These are phyloP conservation scores for Erythrobasidium yunnanense DNA, from an alignment of 768 basidiomycete species.

Conservation along the genomic window DNA sequence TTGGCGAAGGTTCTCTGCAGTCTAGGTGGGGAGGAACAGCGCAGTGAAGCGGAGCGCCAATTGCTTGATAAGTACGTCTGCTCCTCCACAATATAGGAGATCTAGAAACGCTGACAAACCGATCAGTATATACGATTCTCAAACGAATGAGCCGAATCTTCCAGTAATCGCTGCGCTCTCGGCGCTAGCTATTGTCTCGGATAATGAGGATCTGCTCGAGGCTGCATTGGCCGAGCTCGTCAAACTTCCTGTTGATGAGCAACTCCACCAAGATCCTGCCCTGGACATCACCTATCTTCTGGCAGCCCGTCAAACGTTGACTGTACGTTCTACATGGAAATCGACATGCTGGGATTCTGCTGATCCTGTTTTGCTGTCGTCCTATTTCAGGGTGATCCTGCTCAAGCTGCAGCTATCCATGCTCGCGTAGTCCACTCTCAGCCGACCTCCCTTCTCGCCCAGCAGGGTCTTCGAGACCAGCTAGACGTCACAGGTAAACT, in stretches of 20 bases:
- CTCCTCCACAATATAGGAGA: not conserved
- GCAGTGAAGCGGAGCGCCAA: slow-evolving; percentile 20
- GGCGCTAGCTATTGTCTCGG: slow-evolving; percentile 22
- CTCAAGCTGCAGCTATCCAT: not conserved
- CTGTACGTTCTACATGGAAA: too few relatives aligned
- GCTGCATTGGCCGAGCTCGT: slow-evolving; percentile 27
- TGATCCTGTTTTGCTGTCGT: too few relatives aligned
- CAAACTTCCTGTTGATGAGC: slow-evolving; percentile 18
- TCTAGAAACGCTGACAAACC: not conserved
- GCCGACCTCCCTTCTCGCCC: slow-evolving; percentile 2
- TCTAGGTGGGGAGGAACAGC: slow-evolving; percentile 4
- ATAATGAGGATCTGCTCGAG: slow-evolving; percentile 27
- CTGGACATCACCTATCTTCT: slow-evolving; percentile 12
- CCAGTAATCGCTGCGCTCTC: slow-evolving; percentile 23
- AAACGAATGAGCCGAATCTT: slow-evolving; percentile 10
- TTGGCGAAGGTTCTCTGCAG: not conserved
- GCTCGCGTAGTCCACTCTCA: slow-evolving; percentile 2
- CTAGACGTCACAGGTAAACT: too few relatives aligned
- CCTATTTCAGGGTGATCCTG: not conserved
- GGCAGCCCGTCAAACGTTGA: slow-evolving; percentile 8
- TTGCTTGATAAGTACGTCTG: slow-evolving; percentile 16
- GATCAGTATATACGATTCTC: slow-evolving; percentile 15
- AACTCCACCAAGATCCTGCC: slow-evolving; percentile 2
- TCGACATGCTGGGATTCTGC: too few relatives aligned
- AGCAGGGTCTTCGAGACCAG: too few relatives aligned